These are phyloP conservation scores for Rubia peregrina DNA, from an alignment of 305 asterid genomes.

Conservation along the genomic window DNA sequence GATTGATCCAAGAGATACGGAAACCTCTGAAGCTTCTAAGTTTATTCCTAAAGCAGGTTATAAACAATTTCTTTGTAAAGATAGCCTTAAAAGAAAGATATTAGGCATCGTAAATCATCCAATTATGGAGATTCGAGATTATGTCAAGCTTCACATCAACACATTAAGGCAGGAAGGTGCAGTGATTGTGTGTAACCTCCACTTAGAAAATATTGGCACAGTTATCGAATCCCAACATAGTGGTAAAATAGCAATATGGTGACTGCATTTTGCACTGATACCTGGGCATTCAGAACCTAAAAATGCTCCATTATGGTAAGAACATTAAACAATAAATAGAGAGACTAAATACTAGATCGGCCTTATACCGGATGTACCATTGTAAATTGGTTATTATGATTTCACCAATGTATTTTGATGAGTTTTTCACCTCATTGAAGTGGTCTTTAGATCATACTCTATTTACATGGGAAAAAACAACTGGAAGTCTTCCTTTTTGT, in stretches of 20 bases:
- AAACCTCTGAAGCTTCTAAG: constrained; percentile 14
- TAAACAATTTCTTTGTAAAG: constrained; percentile 6
- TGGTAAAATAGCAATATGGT: constrained; percentile 9
- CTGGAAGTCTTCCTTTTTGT: too few species aligned
- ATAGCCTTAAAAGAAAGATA: constrained; percentile 17
- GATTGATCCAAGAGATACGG: constrained; percentile 16
- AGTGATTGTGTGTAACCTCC: constrained; percentile 14
- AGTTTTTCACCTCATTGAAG: background rate
- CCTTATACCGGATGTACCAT: background rate
- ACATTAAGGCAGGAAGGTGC: constrained; percentile 20
- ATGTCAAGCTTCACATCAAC: constrained; percentile 15
- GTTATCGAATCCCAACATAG: constrained; percentile 8
- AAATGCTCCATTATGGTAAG: too few species aligned
- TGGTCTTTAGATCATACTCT: background rate
- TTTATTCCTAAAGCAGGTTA: constrained; percentile 20
- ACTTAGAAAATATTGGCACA: background rate
- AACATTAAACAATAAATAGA: too few species aligned
- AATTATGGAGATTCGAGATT: constrained; percentile 15
- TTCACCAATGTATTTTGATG: background rate
- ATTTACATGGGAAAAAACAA: too few species aligned
- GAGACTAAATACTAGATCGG: background rate
- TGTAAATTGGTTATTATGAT: background rate
- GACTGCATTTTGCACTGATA: too few species aligned
- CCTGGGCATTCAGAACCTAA: too few species aligned
- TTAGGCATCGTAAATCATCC: constrained; percentile 22